phyloP scores from a whole-genome alignment of 2,329 filamentous ascomycete genomes.

The Biscogniauxia sp. region DNA sequence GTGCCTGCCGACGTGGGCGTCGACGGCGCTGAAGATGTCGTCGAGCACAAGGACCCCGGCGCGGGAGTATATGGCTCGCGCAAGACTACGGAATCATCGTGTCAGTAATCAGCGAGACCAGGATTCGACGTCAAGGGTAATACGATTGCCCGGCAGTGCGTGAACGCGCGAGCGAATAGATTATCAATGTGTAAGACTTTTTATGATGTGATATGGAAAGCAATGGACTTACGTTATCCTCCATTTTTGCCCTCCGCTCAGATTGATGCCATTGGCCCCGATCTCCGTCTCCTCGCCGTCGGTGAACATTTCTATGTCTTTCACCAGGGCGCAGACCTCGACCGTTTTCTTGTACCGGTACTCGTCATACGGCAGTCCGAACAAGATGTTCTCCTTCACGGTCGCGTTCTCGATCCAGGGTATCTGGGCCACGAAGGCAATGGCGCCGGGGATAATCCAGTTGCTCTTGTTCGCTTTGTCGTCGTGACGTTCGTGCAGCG shows the following conservation, averaged over 20 bases:
- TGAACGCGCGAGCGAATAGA: neutral
- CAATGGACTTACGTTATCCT: conserved; percentile 55
- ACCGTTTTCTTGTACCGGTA: conserved; percentile 70
- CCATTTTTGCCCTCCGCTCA: conserved; percentile 83
- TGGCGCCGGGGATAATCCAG: conserved; percentile 67
- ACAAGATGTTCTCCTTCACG: conserved; percentile 75
- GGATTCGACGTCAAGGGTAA: neutral
- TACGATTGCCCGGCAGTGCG: neutral
- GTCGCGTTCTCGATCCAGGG: conserved; percentile 85
- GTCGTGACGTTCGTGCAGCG: conserved; percentile 57
- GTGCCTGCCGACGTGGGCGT: conserved; percentile 76
- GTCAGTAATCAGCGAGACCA: conserved; percentile 10
- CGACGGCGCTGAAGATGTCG: conserved; percentile 81
- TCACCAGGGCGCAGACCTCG: conserved; percentile 68
- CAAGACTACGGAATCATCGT: conserved; percentile 45
- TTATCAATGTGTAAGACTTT: neutral
- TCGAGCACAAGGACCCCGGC: conserved; percentile 76
- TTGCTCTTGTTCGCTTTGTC: conserved; percentile 58
- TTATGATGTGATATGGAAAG: too few relatives aligned
- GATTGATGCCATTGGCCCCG: conserved; percentile 79
- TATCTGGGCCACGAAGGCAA: conserved; percentile 76
- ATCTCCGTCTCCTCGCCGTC: conserved; percentile 81
- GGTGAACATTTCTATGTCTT: conserved; percentile 72
- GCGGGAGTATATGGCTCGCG: conserved; percentile 75
- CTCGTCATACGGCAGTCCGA: conserved; percentile 68